phyloP scores from a whole-genome alignment of 2,329 filamentous ascomycete species.

The Pseudocercospora vitis region DNA sequence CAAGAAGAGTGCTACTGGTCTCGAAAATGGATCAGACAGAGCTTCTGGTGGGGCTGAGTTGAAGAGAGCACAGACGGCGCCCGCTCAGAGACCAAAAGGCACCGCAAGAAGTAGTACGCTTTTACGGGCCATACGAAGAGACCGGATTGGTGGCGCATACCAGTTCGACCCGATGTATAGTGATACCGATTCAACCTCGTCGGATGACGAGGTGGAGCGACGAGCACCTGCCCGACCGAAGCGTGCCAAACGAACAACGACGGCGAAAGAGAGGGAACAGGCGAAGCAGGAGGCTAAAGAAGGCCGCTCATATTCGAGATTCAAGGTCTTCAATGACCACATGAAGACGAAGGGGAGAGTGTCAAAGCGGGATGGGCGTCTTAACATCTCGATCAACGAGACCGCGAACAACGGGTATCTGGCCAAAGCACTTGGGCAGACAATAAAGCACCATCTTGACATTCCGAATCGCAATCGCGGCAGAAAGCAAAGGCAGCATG shows the following conservation, averaged over 20 bases:
- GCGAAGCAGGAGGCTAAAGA: constrained; percentile 19
- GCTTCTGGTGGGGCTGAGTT: constrained; percentile 8
- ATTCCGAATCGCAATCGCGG: constrained; percentile 31
- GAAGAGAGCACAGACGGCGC: constrained; percentile 24
- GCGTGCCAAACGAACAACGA: constrained; percentile 7
- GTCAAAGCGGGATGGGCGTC: constrained; percentile 66
- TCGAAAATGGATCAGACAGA: not conserved
- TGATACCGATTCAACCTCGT: constrained; percentile 31
- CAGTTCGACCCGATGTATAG: constrained; percentile 31
- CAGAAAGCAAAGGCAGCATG: constrained; percentile 37
- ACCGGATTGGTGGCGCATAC: constrained; percentile 27
- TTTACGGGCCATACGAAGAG: constrained; percentile 26
- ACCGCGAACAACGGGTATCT: constrained; percentile 69
- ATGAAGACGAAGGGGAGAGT: constrained; percentile 66
- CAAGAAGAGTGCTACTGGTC: constrained; percentile 16
- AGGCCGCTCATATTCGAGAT: constrained; percentile 49
- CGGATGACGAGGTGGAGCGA: constrained; percentile 33
- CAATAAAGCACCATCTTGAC: constrained; percentile 58
- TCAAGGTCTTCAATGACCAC: constrained; percentile 63
- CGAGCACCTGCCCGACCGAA: constrained; percentile 2
- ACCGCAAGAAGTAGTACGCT: constrained; percentile 26
- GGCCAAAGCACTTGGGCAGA: constrained; percentile 68
- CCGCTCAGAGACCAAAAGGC: constrained; percentile 19
- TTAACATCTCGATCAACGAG: constrained; percentile 72
- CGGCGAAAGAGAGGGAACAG: constrained; percentile 19